These are phyloP conservation scores for Trichothecium sympodiale DNA, from an alignment of 2,329 filamentous ascomycete genomes.

Conservation along the genomic window DNA sequence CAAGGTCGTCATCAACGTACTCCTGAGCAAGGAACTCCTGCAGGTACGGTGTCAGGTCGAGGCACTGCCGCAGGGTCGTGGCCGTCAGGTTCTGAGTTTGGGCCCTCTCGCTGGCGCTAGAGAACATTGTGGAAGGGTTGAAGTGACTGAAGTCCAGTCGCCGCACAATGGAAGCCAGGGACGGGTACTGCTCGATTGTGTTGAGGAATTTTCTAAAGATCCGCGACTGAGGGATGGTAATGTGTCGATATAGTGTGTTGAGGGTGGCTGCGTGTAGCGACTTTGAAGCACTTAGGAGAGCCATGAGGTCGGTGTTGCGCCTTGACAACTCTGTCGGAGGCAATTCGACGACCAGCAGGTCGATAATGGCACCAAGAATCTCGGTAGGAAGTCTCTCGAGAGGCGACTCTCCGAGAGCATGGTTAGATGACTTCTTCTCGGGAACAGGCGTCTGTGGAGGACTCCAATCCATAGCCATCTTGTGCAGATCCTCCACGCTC, in stretches of 20 bases:
- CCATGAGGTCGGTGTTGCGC: slow-evolving; percentile 68
- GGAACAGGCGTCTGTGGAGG: slow-evolving; percentile 17
- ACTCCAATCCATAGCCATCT: slow-evolving; percentile 44
- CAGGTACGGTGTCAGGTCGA: slow-evolving; percentile 61
- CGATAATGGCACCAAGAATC: slow-evolving; percentile 62
- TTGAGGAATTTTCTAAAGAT: slow-evolving; percentile 74
- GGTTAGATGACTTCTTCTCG: slow-evolving; percentile 17
- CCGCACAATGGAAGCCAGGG: slow-evolving; percentile 64
- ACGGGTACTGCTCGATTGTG: slow-evolving; percentile 54
- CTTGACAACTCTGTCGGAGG: slow-evolving; percentile 61
- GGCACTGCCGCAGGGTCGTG: slow-evolving; percentile 59
- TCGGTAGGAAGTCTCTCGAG: slow-evolving; percentile 61
- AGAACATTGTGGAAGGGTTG: slow-evolving; percentile 67
- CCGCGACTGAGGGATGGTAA: slow-evolving; percentile 72
- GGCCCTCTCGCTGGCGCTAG: slow-evolving; percentile 61
- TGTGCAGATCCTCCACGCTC: slow-evolving; percentile 49
- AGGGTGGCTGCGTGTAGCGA: slow-evolving; percentile 63
- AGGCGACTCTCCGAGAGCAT: slow-evolving; percentile 35
- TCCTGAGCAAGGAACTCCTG: slow-evolving; percentile 73
- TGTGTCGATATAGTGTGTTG: slow-evolving; percentile 64
- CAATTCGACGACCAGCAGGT: slow-evolving; percentile 61
- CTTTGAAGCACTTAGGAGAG: slow-evolving; percentile 65
- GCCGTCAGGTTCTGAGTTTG: slow-evolving; percentile 68
- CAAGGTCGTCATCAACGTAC: slow-evolving; percentile 67
- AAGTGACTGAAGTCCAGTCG: slow-evolving; percentile 80